A percentile compares a stretch with the other conserved stretches of the same genome.
Conservation (phyloP, 2,329 filamentous ascomycete species). For the Verticillium zaregamsianum region DNA sequence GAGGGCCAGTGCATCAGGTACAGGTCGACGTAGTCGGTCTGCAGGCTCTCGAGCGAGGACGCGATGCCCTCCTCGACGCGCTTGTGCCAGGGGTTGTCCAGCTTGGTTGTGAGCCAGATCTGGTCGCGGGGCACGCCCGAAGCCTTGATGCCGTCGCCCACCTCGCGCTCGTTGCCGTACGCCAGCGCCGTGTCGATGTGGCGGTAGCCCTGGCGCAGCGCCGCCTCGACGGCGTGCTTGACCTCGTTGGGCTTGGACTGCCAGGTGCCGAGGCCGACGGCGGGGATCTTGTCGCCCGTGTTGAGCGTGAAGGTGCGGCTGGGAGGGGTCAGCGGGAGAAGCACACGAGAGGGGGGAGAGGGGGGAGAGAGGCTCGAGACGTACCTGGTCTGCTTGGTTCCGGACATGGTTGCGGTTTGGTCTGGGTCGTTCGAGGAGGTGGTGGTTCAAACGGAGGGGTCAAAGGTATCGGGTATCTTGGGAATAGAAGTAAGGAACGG, state of each 20-base stretch:
- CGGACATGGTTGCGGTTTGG: conserved; percentile 5
- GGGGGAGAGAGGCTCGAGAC: background rate
- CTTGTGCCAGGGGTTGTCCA: conserved; percentile 77
- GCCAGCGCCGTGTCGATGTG: conserved; percentile 74
- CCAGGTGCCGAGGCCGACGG: conserved; percentile 75
- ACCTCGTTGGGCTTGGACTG: conserved; percentile 69
- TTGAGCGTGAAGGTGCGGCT: conserved; percentile 64
- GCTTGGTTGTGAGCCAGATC: conserved; percentile 75
- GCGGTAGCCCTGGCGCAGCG: conserved; percentile 64
- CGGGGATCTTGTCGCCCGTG: conserved; percentile 73
- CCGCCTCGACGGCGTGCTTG: conserved; percentile 64
- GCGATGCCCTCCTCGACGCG: conserved; percentile 59
- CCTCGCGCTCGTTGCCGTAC: conserved; percentile 72
- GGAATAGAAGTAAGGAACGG: background rate
- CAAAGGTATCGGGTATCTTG: background rate
- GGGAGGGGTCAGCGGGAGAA: too few species aligned
- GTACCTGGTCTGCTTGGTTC: conserved; percentile 10
- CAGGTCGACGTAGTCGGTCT: conserved; percentile 63
- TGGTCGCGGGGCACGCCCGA: conserved; percentile 61
- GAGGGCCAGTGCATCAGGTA: conserved; percentile 72
- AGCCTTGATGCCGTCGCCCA: conserved; percentile 60
- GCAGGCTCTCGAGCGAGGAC: conserved; percentile 55
- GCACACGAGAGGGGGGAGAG: background rate
- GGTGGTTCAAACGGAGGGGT: background rate
- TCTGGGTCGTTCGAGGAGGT: background rate